Conservation (phyloP, 257 asterid genomes). For the Oldenlandia corymbosa region DNA sequence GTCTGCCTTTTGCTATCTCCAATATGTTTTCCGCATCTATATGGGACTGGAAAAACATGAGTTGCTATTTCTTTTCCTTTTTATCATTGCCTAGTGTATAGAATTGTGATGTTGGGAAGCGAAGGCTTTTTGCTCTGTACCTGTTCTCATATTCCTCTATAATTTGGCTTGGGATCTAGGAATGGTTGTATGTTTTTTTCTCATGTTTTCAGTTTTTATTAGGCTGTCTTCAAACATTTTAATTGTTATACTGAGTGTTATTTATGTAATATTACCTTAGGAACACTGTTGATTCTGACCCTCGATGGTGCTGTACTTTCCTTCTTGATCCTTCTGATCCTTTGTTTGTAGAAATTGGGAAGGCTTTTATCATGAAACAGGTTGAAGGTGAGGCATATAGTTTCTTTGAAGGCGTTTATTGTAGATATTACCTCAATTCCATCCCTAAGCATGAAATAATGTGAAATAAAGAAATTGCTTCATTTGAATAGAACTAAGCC, state of each 20-base stretch:
- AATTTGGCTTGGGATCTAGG: background rate
- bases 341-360: conserved; percentile 79
- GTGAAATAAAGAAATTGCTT: background rate
- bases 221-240: background rate
- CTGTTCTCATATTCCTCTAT: background rate
- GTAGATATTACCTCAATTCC: too few relatives aligned
- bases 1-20: background rate
- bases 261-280: conserved; percentile 29
- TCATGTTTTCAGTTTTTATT: background rate
- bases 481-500: background rate
- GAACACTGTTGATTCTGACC: conserved; percentile 84
- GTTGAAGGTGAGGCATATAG: conserved; percentile 39
- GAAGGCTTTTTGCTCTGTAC: background rate
- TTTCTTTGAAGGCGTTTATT: background rate
- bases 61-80: background rate
- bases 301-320: conserved; percentile 89
- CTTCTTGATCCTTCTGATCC: conserved; percentile 96
- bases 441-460: background rate
- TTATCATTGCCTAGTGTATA: background rate
- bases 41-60: background rate
- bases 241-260: background rate
- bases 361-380: conserved; percentile 73
- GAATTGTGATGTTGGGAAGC: background rate
- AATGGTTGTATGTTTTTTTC: background rate
- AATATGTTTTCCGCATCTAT: background rate